These are phyloP conservation scores for Syzygium grande DNA, from an alignment of 345 rosid genomes.

Conservation along the genomic window DNA sequence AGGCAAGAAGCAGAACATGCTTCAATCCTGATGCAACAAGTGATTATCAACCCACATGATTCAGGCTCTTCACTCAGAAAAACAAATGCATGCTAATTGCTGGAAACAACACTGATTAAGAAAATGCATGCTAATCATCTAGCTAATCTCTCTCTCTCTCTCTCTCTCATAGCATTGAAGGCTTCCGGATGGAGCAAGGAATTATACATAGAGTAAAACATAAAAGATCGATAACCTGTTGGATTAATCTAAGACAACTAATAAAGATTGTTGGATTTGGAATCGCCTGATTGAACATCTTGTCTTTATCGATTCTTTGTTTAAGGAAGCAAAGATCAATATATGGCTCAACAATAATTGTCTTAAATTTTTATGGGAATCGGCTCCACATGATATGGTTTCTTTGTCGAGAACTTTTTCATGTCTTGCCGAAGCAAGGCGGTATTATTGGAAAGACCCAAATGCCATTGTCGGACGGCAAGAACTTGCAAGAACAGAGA, in stretches of 20 bases:
- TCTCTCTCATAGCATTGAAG: too few relatives aligned
- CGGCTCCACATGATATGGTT: neutral
- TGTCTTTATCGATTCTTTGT: neutral
- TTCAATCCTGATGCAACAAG: too few relatives aligned
- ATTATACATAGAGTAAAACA: too few relatives aligned
- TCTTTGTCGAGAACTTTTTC: neutral
- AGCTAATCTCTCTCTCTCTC: too few relatives aligned
- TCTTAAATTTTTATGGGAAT: neutral
- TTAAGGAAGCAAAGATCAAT: neutral
- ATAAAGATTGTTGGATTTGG: neutral
- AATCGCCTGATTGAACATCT: neutral
- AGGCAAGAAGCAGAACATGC: too few relatives aligned
- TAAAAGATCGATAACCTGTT: too few relatives aligned
- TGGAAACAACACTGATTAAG: too few relatives aligned
- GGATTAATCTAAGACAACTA: neutral
- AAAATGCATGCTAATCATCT: too few relatives aligned
- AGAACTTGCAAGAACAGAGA: neutral
- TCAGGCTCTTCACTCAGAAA: too few relatives aligned
- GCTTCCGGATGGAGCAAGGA: too few relatives aligned
- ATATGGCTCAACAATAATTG: neutral
- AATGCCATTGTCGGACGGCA: neutral
- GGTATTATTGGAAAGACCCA: neutral
- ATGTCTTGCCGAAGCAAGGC: neutral
- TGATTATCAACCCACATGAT: too few relatives aligned
- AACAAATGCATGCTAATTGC: too few relatives aligned